Conservation (phyloP, 768 basidiomycete species). For the Butyriboletus loyo region DNA sequence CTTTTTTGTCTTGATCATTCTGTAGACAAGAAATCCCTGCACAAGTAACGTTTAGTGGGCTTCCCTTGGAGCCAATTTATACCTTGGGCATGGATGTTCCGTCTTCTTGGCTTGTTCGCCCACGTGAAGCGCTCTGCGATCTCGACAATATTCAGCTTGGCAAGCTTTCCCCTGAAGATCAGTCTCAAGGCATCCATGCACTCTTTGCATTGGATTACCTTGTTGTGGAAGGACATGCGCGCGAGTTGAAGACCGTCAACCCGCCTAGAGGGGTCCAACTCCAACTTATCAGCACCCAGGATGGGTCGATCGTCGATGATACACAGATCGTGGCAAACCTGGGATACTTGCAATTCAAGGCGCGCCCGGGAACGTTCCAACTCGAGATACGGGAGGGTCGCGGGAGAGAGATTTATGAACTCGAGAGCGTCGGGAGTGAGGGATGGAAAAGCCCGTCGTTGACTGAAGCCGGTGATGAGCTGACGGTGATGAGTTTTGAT, state of each 20-base stretch:
- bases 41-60: constrained; percentile 58
- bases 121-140: constrained; percentile 84
- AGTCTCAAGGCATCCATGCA: constrained; percentile 57
- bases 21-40: constrained; percentile 59
- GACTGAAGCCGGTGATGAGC: constrained; percentile 62
- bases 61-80: constrained; percentile 87
- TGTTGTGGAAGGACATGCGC: constrained; percentile 91
- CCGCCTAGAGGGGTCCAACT: constrained; percentile 92
- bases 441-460: constrained; percentile 83
- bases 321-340: constrained; percentile 93
- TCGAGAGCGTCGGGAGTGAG: constrained; percentile 85
- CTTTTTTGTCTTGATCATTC: background rate
- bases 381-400: constrained; percentile 81
- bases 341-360: constrained; percentile 95
- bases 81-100: constrained; percentile 94
- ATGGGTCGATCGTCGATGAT: constrained; percentile 58
- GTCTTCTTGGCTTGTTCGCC: constrained; percentile 89
- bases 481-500: constrained; percentile 86
- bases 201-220: constrained; percentile 88
- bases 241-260: constrained; percentile 58
- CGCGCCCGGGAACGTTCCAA: constrained; percentile 82
- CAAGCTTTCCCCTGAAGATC: constrained; percentile 56
- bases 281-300: constrained; percentile 57
- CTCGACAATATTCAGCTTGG: constrained; percentile 92
- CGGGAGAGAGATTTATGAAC: constrained; percentile 72